These are phyloP conservation scores for Eimeria tenella DNA, from an alignment of 169 alveolate genomes.

Conservation along the genomic window DNA sequence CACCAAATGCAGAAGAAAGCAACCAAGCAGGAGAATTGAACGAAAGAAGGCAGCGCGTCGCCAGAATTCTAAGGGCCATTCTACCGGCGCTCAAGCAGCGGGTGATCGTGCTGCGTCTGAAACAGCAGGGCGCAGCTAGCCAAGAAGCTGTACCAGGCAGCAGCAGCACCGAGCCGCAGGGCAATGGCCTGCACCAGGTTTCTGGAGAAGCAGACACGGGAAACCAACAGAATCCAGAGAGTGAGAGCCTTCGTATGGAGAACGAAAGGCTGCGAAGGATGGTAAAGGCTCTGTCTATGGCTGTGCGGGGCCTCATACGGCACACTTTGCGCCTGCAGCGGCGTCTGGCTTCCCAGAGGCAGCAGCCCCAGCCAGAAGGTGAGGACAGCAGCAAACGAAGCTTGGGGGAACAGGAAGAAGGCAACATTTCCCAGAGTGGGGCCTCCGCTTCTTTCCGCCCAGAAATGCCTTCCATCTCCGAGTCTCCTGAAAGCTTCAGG, in stretches of 20 bases:
- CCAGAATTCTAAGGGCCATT: not conserved
- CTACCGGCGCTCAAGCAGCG: not conserved
- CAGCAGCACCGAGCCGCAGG: not conserved
- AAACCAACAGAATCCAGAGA: not conserved
- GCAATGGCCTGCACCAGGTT: not conserved
- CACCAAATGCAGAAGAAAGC: not conserved
- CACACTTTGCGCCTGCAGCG: not conserved
- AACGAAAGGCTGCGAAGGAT: not conserved
- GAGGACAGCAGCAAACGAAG: no score
- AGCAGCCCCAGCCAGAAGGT: not conserved
- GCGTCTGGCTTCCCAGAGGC: not conserved
- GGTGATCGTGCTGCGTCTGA: not conserved
- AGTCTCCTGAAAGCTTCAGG: not conserved
- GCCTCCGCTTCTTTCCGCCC: no score
- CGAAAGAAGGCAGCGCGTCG: not conserved
- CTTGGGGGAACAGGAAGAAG: no score
- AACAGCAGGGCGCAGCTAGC: not conserved
- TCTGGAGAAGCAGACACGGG: not conserved
- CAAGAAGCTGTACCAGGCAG: not conserved
- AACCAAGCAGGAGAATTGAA: not conserved
- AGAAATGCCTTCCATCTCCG: not conserved
- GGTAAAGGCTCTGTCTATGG: not conserved
- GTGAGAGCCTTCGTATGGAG: not conserved
- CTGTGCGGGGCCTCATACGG: constrained; percentile 13
- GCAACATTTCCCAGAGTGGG: no score